Evolutionary conservation across 495 filamentous ascomycete genomes (phyloP).

Genomic region (Chaetomium tenue): DNA sequence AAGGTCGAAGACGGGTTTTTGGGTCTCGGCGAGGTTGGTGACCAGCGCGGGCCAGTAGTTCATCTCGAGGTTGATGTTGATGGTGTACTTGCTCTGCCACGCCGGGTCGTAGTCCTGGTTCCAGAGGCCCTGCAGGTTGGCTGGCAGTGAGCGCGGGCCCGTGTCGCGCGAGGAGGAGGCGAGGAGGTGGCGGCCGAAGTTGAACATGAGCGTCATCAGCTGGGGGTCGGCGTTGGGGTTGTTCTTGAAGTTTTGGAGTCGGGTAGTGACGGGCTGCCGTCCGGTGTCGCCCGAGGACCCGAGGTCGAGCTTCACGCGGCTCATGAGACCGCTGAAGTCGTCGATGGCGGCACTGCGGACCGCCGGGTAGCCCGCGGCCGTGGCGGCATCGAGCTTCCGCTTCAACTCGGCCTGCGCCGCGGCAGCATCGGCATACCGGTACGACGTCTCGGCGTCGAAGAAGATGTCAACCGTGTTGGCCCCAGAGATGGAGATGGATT

Average conservation of each 20-base stretch:
- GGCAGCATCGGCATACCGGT: neutral
- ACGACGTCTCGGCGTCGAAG: constrained; percentile 5
- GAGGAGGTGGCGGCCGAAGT: constrained; percentile 8
- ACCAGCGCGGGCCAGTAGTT: constrained; percentile 57
- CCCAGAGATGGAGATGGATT: constrained; percentile 1
- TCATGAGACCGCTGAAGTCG: constrained; percentile 2
- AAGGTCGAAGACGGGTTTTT: constrained; percentile 41
- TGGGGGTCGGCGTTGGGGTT: neutral
- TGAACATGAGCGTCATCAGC: constrained; percentile 12
- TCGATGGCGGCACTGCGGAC: constrained; percentile 5
- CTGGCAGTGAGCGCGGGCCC: constrained; percentile 41
- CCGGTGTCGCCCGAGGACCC: neutral
- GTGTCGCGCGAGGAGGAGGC: constrained; percentile 13
- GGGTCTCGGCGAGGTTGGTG: constrained; percentile 43
- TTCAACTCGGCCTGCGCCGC: neutral
- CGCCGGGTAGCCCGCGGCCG: neutral
- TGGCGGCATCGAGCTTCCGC: neutral
- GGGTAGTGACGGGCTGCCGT: neutral
- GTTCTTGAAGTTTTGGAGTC: neutral
- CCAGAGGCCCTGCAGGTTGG: constrained; percentile 60
- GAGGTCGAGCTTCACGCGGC: constrained; percentile 2
- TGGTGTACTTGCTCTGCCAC: constrained; percentile 58
- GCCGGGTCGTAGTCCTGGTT: constrained; percentile 50
- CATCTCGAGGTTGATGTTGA: constrained; percentile 61
- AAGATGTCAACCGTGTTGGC: neutral